Evolutionary conservation across 78 protist species (phyloP), one percentile per base, ranked within the genome.

Genomic region (Cavenderia fasciculata): DNA sequence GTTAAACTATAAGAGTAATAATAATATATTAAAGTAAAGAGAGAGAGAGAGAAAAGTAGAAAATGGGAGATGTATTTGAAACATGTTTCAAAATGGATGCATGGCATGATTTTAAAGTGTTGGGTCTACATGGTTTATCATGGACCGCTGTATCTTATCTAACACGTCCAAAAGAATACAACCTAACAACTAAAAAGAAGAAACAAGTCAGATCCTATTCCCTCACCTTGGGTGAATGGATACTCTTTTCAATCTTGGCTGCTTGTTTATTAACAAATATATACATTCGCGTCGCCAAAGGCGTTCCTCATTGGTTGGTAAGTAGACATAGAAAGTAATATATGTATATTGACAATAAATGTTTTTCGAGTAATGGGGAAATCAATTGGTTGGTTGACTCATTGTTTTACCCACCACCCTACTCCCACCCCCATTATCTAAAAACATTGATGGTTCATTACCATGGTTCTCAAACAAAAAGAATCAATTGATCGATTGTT

Each of bases 221-320:
- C 33, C n/a, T 63, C 18, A n/a, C 72, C 7, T 34, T 63, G 3
- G 8, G 33, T 3, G 72, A 63, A 21, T 27, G n/a, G 3, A 5
- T 63, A 3, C 8, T 63, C 14, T n/a, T 19, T 21, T 5, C 72
- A 21, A 8, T 21, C 25, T 44, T 62, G 44, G 38, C 41, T 29
- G 4, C 23, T 2, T 21, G 52, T 36, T 65, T 62, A 1, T 14
- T 65, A 0, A 46, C 49, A 29, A 78, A 78, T 65, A 36, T 78
- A 41, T 19, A 29, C 25, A 44, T 78, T 23, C 36, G 87, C 47
- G 43, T 65, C 40, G 12, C 46, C 3, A 78, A 78, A 65, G 87
- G 87, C 23, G 87, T 78, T 8, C 87, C 87, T 33, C 63, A 65
- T 38, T 78, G 87, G 87, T 65, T 78, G 57, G 87, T 78, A 78